phyloP scores from a whole-genome alignment of 1,284 basidiomycete genomes.

The Agroathelia rolfsii region DNA sequence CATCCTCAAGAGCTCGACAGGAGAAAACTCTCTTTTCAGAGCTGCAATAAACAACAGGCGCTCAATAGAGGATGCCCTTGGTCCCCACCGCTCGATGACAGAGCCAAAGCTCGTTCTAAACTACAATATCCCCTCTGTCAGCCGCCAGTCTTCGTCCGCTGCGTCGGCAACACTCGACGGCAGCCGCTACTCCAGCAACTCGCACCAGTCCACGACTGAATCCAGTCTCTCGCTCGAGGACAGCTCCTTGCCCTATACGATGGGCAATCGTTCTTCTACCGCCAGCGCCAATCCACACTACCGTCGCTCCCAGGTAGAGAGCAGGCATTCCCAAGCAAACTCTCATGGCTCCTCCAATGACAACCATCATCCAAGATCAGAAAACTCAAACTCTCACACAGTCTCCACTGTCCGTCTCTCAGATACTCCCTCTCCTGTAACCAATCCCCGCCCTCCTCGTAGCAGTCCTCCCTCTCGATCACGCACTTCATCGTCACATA shows the following conservation, averaged over 20 bases:
- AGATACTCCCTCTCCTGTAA: too few species aligned
- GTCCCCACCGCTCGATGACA: conserved; percentile 5
- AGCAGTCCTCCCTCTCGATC: conserved; percentile 13
- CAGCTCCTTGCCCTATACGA: conserved; percentile 8
- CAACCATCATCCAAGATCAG: too few species aligned
- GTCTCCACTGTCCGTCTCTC: too few species aligned
- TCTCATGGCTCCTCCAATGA: conserved; percentile 15
- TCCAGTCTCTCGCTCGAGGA: conserved; percentile 6
- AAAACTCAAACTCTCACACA: too few species aligned
- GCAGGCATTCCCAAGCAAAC: too few species aligned
- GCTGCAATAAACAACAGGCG: conserved; percentile 18
- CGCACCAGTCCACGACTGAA: conserved; percentile 12
- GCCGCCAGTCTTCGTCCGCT: conserved; percentile 14
- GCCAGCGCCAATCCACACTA: conserved; percentile 19
- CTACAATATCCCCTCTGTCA: conserved; percentile 8
- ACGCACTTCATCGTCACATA: conserved; percentile 18
- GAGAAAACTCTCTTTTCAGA: conserved; percentile 20
- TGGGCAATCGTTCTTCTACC: conserved; percentile 15
- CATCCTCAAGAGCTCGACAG: conserved; percentile 22
- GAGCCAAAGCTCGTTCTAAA: conserved; percentile 13
- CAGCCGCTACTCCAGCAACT: conserved; percentile 12
- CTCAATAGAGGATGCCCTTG: conserved; percentile 10
- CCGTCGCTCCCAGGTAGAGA: too few species aligned
- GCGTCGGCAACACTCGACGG: conserved; percentile 9
- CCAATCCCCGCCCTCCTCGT: too few species aligned